Evolutionary conservation across 345 rosid genomes (phyloP).

Genomic region (Dimocarpus longan): DNA sequence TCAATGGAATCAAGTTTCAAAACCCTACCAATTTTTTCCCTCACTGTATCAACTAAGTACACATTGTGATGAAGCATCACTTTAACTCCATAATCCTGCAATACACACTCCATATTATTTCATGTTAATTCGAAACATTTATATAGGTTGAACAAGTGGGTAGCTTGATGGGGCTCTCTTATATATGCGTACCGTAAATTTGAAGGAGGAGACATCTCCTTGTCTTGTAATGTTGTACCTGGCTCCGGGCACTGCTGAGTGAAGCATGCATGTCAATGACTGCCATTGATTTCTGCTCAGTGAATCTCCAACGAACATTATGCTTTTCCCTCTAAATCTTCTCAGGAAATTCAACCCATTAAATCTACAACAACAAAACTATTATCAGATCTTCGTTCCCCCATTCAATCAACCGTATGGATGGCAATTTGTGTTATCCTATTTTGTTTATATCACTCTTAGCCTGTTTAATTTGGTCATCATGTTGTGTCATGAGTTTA

Average conservation of each 20-base stretch:
- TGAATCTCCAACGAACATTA: conserved; percentile 86
- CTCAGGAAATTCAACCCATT: conserved; percentile 54
- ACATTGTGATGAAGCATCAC: conserved; percentile 59
- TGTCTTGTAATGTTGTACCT: conserved; percentile 38
- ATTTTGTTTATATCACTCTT: too few species aligned
- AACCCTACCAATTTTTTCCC: conserved; percentile 56
- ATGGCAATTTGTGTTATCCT: too few species aligned
- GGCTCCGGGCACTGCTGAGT: conserved; percentile 52
- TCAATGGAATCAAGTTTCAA: conserved; percentile 76
- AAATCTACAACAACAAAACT: conserved; percentile 43
- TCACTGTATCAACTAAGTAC: conserved; percentile 67
- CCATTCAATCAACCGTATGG: neutral
- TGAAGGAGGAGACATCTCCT: conserved; percentile 50
- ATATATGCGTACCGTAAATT: conserved; percentile 35
- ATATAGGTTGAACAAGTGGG: neutral
- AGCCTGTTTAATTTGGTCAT: too few species aligned
- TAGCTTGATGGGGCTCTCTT: neutral
- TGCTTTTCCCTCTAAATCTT: conserved; percentile 57
- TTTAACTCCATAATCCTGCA: conserved; percentile 62
- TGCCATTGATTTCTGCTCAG: conserved; percentile 80
- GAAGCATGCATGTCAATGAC: conserved; percentile 77
- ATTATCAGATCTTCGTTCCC: neutral
- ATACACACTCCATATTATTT: neutral
- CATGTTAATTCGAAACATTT: too few species aligned
- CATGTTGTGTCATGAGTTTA: too few species aligned